Percentiles rank a stretch among this genome's conserved stretches.
Evolutionary conservation across 2,329 filamentous ascomycete species (phyloP).

Genomic region (Fusarium dimerum): DNA sequence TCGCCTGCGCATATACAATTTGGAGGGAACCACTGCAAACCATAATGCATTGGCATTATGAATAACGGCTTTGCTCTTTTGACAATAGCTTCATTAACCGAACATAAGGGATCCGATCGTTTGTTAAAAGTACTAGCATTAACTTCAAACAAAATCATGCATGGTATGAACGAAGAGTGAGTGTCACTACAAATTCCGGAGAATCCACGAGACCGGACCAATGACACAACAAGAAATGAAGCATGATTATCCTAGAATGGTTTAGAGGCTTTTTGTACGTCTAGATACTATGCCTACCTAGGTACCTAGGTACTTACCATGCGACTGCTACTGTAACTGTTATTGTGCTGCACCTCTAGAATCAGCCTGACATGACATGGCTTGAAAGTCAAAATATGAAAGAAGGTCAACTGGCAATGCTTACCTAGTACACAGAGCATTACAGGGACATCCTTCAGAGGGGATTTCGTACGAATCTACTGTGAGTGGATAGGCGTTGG

Average conservation of each 20-base stretch:
- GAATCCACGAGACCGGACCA: constrained; percentile 32
- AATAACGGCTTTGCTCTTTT: not conserved
- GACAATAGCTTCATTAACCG: too few relatives aligned
- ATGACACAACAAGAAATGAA: constrained; percentile 17
- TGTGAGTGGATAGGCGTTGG: too few relatives aligned
- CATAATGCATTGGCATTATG: not conserved
- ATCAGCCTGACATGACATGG: too few relatives aligned
- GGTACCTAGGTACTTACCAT: not conserved
- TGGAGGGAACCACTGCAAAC: not conserved
- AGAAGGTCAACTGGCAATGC: too few relatives aligned
- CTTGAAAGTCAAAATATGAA: too few relatives aligned
- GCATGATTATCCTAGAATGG: constrained; percentile 27
- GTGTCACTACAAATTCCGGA: constrained; percentile 29
- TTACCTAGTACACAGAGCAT: too few relatives aligned
- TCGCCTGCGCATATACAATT: not conserved
- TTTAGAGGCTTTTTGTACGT: constrained; percentile 24
- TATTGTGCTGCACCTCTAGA: too few relatives aligned
- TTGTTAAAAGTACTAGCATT: too few relatives aligned
- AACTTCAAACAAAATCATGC: not conserved
- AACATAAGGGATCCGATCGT: too few relatives aligned
- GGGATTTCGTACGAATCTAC: too few relatives aligned
- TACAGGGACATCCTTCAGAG: too few relatives aligned
- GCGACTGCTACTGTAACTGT: not conserved
- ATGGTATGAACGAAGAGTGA: too few relatives aligned
- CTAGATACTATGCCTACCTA: constrained; percentile 20